Conservation (phyloP, 345 rosid genomes). For the Trapa bicornis region DNA sequence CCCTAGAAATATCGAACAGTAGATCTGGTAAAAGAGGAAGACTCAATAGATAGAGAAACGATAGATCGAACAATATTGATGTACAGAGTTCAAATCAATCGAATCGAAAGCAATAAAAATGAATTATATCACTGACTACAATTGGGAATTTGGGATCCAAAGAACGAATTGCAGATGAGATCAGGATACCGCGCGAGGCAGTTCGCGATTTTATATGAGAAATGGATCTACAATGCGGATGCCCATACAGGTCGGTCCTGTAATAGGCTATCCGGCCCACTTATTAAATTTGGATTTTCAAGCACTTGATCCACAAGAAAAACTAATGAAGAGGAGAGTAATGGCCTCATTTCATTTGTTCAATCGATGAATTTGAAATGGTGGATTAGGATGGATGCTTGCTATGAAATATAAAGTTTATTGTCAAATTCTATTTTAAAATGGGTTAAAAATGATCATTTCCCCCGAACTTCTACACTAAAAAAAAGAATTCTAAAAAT, state of each 20-base stretch:
- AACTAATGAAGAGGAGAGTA: no score
- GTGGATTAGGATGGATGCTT: no score
- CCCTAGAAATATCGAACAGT: slow-evolving; percentile 12
- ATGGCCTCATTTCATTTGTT: no score
- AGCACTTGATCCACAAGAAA: no score
- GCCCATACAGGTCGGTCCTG: background rate
- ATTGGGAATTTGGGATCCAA: background rate
- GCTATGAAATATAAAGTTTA: no score
- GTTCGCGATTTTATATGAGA: background rate
- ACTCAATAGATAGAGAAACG: slow-evolving; percentile 12
- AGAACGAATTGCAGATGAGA: slow-evolving; percentile 2
- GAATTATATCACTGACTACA: background rate
- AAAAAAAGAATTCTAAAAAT: no score
- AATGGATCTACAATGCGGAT: background rate
- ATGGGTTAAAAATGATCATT: no score
- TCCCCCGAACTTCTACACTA: no score
- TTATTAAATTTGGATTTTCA: background rate
- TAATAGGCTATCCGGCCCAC: background rate
- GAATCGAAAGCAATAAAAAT: background rate
- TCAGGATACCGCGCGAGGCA: background rate
- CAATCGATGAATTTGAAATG: no score
- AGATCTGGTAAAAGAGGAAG: background rate
- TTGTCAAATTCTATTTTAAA: no score
- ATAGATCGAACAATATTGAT: background rate
- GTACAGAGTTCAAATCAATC: background rate